Conservation (phyloP, 2,329 filamentous ascomycete genomes). For the Aspergillus quadricinctus region DNA sequence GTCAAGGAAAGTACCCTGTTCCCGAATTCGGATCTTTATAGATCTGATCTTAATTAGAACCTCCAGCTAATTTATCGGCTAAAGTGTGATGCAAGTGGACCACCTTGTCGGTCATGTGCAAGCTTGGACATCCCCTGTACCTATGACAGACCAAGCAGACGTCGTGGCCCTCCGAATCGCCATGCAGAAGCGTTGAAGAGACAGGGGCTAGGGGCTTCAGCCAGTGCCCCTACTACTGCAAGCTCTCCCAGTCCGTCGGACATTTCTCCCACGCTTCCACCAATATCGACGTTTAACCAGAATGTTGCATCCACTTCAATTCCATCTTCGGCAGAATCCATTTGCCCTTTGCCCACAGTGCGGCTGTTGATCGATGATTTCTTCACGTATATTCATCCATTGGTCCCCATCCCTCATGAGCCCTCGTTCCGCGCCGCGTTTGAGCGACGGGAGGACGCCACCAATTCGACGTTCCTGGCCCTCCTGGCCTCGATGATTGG, state of each 20-base stretch:
- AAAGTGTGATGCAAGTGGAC: constrained; percentile 63
- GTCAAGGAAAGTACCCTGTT: constrained; percentile 43
- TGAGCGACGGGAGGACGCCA: constrained; percentile 39
- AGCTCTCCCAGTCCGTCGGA: constrained; percentile 40
- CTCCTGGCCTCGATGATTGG: constrained; percentile 45
- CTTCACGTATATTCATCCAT: constrained; percentile 46
- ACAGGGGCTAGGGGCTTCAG: constrained; percentile 45
- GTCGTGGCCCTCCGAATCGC: constrained; percentile 62
- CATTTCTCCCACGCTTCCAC: constrained; percentile 38
- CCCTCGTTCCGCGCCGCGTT: constrained; percentile 43
- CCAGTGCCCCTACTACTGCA: constrained; percentile 8
- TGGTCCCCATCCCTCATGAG: constrained; percentile 45
- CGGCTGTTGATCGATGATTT: constrained; percentile 43
- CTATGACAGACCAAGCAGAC: constrained; percentile 59
- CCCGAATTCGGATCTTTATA: too few relatives aligned
- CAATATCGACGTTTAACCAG: constrained; percentile 9
- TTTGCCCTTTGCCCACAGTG: constrained; percentile 40
- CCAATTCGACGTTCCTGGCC: constrained; percentile 40
- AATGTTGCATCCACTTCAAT: constrained; percentile 33
- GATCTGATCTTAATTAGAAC: background rate
- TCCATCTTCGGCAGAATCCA: constrained; percentile 47
- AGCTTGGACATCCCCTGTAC: constrained; percentile 64
- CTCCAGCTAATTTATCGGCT: constrained; percentile 1
- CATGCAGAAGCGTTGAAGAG: constrained; percentile 65
- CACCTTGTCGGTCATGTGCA: constrained; percentile 62